These are phyloP conservation scores for Aspergillus ibericus DNA, from an alignment of 2,329 filamentous ascomycete species.

Conservation along the genomic window DNA sequence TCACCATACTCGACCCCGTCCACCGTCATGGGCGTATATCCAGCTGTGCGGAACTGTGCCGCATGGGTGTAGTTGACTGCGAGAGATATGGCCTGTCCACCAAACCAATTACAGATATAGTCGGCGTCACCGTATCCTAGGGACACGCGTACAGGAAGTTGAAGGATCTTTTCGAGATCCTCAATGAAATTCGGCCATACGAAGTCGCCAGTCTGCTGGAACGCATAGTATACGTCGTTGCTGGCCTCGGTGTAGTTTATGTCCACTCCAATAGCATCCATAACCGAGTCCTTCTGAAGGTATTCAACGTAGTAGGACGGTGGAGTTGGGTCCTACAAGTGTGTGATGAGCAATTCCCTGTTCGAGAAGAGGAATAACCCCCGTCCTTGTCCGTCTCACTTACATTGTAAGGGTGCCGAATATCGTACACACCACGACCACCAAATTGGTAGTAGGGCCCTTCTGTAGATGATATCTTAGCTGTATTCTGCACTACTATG, in stretches of 20 bases:
- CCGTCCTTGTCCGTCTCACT: constrained; percentile 6
- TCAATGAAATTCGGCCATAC: constrained; percentile 62
- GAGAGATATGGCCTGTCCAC: constrained; percentile 72
- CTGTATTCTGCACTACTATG: neutral
- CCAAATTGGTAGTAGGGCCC: constrained; percentile 56
- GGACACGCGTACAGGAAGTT: constrained; percentile 65
- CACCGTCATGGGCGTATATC: constrained; percentile 70
- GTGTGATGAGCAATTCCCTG: neutral
- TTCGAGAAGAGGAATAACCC: neutral
- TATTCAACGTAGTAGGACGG: constrained; percentile 62
- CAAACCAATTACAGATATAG: constrained; percentile 60
- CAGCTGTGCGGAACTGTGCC: constrained; percentile 62
- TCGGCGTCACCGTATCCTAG: constrained; percentile 68
- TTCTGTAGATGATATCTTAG: constrained; percentile 34
- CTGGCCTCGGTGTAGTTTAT: constrained; percentile 58
- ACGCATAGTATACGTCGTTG: constrained; percentile 46
- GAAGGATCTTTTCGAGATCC: constrained; percentile 61
- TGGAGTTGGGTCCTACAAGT: constrained; percentile 61
- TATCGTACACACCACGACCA: constrained; percentile 61
- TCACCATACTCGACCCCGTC: constrained; percentile 67
- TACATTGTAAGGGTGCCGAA: constrained; percentile 53
- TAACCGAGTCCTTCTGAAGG: constrained; percentile 61
- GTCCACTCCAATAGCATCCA: constrained; percentile 61
- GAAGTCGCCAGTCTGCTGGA: constrained; percentile 60
- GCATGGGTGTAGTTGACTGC: constrained; percentile 55